Evolutionary conservation across 768 basidiomycete species (phyloP).

Genomic region (Gloeophyllum trabeum): DNA sequence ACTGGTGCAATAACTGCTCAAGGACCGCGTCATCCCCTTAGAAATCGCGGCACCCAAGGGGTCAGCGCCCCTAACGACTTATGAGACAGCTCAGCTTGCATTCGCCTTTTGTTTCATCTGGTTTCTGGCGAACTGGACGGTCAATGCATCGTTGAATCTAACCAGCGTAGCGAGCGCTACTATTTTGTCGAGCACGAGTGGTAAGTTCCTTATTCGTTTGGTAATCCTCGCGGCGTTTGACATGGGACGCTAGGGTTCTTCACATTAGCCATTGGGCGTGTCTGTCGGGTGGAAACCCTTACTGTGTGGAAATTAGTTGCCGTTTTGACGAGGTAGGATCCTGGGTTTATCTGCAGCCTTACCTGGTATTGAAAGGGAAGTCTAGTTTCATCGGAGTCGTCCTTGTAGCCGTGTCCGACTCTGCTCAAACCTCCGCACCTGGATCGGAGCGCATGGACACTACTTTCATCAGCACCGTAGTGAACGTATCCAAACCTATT

Average conservation of each 20-base stretch:
- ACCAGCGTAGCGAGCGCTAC: slow-evolving; percentile 95
- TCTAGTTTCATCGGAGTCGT: slow-evolving; percentile 74
- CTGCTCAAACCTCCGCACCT: slow-evolving; percentile 20
- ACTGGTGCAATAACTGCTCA: slow-evolving; percentile 1
- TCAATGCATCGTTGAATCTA: slow-evolving; percentile 75
- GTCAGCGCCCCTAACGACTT: slow-evolving; percentile 36
- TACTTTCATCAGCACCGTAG: slow-evolving; percentile 9
- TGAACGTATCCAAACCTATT: slow-evolving; percentile 26
- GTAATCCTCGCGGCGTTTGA: background rate
- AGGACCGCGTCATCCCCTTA: slow-evolving; percentile 6
- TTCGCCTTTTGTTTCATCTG: slow-evolving; percentile 78
- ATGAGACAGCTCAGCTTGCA: slow-evolving; percentile 73
- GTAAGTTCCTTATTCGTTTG: slow-evolving; percentile 29
- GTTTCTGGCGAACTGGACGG: slow-evolving; percentile 90
- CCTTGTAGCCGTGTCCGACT: slow-evolving; percentile 85
- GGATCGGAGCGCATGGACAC: slow-evolving; percentile 2
- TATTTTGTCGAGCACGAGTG: slow-evolving; percentile 81
- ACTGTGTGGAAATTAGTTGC: slow-evolving; percentile 64
- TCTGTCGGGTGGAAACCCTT: slow-evolving; percentile 74
- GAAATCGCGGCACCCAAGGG: slow-evolving; percentile 5
- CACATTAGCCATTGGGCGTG: slow-evolving; percentile 72
- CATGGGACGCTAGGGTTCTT: slow-evolving; percentile 62
- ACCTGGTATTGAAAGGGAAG: too few species aligned
- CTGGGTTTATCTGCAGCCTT: too few species aligned
- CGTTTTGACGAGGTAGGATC: slow-evolving; percentile 65